Base-by-base conservation (phyloP, 139 green algal species). In the Chlamydomonas sp. region DNA sequence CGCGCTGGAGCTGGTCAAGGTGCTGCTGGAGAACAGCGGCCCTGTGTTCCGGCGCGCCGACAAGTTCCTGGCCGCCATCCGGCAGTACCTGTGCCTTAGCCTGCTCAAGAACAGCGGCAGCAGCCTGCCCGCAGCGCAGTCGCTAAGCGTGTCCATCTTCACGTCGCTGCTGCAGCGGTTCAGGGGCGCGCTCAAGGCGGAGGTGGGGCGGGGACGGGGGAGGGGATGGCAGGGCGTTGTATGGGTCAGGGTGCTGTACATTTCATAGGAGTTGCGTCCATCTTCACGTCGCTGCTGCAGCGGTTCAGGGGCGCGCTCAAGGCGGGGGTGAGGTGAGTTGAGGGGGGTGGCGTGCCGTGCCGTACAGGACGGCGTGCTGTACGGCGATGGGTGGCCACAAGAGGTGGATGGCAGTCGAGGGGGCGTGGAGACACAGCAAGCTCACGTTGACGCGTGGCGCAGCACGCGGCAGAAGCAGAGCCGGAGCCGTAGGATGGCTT, bases 21-120 rank as follows among this genome's bases (percentile, higher is more conserved):
- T 99, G 77, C 80, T 99, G 82, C 92, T 99, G 79, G 97, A 99
- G 91, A 99, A 99, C 93, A 96, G 94, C 76, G 97, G 98, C 1
- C 90, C 91, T 1, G 89, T 94, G 72, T 99, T 99, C 91, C 88
- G 92, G 10, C 91, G 81, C 67, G 94, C 83, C 57, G 95, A 99
- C 80, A 95, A 92, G 83, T 99, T 99, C 78, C 91, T 97, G 12
- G 84, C 79, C 0, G 97, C 96, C 85, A 97, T 99, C 88, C 96
- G 96, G 81, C 97, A 99, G 93, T 97, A 99, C 93, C 95, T 99
- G 18, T 99, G 96, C 92, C 91, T 99, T 2, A 96, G 93, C 4
- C 93, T 99, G 90, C 93, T 99, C 31, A 99, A 99, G 88, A 99
- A 99, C 93, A 96, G 91, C 79, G 87, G 92, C 49, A 95, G 91